These are phyloP conservation scores for Chaetomium tenue DNA, from an alignment of 495 filamentous ascomycete genomes.

Conservation along the genomic window DNA sequence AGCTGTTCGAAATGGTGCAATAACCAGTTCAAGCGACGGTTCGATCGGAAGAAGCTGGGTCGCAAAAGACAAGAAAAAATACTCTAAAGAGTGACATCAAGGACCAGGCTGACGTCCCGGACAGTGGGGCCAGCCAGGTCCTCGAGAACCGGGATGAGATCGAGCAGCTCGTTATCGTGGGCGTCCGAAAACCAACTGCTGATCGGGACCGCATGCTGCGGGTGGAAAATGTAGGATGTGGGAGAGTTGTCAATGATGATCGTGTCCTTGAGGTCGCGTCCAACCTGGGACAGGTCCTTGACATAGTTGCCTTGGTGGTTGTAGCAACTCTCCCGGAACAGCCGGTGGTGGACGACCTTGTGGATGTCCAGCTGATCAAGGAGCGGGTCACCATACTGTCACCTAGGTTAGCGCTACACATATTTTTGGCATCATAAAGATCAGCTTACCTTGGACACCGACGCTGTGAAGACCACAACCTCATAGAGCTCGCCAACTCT, in stretches of 20 bases:
- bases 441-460: conserved; percentile 84
- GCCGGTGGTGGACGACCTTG: conserved; percentile 88
- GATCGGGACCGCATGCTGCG: conserved; percentile 97
- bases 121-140: conserved; percentile 87
- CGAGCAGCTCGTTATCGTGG: conserved; percentile 97
- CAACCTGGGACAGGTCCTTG: conserved; percentile 96
- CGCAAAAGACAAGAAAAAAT: conserved; percentile 34
- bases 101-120: conserved; percentile 92
- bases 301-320: conserved; percentile 99
- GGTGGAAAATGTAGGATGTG: conserved; percentile 99
- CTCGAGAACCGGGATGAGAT: conserved; percentile 97
- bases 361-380: conserved; percentile 98
- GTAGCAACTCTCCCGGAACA: conserved; percentile 98
- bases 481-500: conserved; percentile 96
- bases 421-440: not conserved
- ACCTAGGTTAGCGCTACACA: conserved; percentile 17
- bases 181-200: conserved; percentile 99
- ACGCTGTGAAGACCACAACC: conserved; percentile 97
- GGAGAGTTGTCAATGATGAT: conserved; percentile 99
- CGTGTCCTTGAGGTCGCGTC: conserved; percentile 91
- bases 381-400: conserved; percentile 90
- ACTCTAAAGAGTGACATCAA: conserved; percentile 86
- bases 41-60: conserved; percentile 28
- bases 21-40: not conserved
- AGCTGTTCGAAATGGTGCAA: conserved; percentile 43